Conservation (phyloP, 2,329 filamentous ascomycete genomes). For the Exophiala xenobiotica region DNA sequence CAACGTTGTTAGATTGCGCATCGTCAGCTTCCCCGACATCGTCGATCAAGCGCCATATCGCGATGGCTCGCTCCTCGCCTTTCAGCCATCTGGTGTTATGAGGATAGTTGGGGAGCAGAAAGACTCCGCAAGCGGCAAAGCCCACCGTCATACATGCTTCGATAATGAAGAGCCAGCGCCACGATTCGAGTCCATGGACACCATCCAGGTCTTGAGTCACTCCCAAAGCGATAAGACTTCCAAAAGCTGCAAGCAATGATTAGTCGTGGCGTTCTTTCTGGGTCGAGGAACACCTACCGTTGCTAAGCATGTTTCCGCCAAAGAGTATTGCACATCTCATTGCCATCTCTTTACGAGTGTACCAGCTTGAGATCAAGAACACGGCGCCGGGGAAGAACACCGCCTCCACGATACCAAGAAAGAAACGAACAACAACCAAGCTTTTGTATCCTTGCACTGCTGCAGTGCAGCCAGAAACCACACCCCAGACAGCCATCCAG, state of each 20-base stretch:
- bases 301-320: slow-evolving; percentile 63
- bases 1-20: slow-evolving; percentile 37
- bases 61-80: slow-evolving; percentile 33
- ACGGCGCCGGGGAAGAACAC: slow-evolving; percentile 38
- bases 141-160: slow-evolving; percentile 33
- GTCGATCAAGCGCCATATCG: slow-evolving; percentile 36
- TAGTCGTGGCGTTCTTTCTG: neutral
- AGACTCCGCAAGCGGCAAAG: slow-evolving; percentile 35
- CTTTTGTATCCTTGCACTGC: slow-evolving; percentile 16
- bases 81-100: slow-evolving; percentile 42
- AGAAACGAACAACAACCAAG: slow-evolving; percentile 33
- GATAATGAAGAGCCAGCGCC: slow-evolving; percentile 35
- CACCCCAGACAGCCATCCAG: neutral
- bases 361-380: slow-evolving; percentile 37
- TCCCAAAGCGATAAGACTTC: neutral
- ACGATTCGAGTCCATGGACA: slow-evolving; percentile 2
- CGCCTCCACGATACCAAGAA: slow-evolving; percentile 36
- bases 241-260: neutral
- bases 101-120: slow-evolving; percentile 42
- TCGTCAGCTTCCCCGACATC: slow-evolving; percentile 43
- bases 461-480: neutral
- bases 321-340: slow-evolving; percentile 34
- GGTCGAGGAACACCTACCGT: slow-evolving; percentile 38
- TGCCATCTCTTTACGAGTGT: slow-evolving; percentile 48
- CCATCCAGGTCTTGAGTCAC: slow-evolving; percentile 3